phyloP scores from a whole-genome alignment of 768 basidiomycete genomes.

The Inosperma sp. region DNA sequence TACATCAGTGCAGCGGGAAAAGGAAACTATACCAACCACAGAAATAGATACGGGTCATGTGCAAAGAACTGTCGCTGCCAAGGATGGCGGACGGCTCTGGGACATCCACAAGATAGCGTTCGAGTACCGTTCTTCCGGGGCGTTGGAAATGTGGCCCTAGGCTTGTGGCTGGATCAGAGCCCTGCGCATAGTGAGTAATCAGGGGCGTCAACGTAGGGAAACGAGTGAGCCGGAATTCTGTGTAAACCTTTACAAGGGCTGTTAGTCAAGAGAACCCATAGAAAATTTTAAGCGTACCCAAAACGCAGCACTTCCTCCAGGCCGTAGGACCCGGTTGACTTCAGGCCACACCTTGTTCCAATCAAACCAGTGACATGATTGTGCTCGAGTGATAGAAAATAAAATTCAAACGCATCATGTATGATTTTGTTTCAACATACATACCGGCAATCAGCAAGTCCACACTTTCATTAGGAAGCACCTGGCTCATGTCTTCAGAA shows the following conservation, averaged over 20 bases:
- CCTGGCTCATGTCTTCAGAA: constrained; percentile 52
- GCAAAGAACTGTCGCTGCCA: constrained; percentile 28
- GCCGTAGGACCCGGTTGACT: constrained; percentile 52
- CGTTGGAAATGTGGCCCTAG: constrained; percentile 76
- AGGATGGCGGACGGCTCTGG: constrained; percentile 44
- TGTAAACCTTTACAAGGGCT: constrained; percentile 44
- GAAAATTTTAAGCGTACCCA: constrained; percentile 47
- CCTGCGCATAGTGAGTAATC: constrained; percentile 62
- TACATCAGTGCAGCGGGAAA: background rate
- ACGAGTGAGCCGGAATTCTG: constrained; percentile 64
- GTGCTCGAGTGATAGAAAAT: constrained; percentile 41
- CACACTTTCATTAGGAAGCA: constrained; percentile 44
- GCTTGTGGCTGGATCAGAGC: constrained; percentile 46
- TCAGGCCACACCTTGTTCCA: constrained; percentile 70
- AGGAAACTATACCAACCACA: constrained; percentile 38
- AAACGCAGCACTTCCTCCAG: constrained; percentile 63
- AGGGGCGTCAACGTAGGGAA: constrained; percentile 54
- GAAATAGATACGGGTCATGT: constrained; percentile 54
- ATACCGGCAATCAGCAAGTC: constrained; percentile 68
- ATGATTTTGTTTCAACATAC: too few relatives aligned
- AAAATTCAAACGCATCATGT: too few relatives aligned
- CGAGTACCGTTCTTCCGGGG: constrained; percentile 73
- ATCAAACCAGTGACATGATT: constrained; percentile 82
- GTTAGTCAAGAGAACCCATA: background rate
- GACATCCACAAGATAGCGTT: constrained; percentile 65